These are phyloP conservation scores for Eutrema yunnanense DNA, from an alignment of 345 rosid species.

Conservation along the genomic window DNA sequence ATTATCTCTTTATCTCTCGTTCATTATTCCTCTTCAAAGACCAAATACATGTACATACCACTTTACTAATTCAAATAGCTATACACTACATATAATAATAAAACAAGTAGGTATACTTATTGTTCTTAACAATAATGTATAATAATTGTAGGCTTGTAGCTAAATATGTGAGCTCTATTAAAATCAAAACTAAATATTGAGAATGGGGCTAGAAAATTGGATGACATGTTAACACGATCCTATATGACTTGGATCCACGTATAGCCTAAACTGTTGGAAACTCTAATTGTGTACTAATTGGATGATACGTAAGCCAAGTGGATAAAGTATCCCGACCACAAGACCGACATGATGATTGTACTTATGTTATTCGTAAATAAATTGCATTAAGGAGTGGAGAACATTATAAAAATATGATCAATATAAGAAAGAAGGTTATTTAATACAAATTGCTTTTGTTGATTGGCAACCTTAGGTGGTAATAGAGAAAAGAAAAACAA, in stretches of 20 bases:
- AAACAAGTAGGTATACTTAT: no score
- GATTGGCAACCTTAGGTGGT: no score
- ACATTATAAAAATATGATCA: neutral
- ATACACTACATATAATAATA: no score
- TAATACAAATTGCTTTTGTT: no score
- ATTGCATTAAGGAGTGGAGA: conserved; percentile 4
- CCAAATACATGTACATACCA: no score
- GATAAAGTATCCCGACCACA: conserved; percentile 24
- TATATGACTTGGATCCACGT: conserved; percentile 29
- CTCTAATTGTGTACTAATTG: conserved; percentile 10
- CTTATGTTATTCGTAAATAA: conserved; percentile 3
- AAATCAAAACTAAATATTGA: neutral
- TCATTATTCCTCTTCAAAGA: no score
- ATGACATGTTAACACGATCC: conserved; percentile 13
- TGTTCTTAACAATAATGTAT: no score
- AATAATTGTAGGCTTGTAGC: no score
- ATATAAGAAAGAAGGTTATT: neutral
- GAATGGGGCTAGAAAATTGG: neutral
- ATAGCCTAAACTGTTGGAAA: conserved; percentile 21
- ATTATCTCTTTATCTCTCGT: no score
- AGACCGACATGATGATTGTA: neutral
- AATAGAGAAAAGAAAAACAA: no score
- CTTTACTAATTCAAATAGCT: no score
- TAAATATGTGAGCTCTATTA: neutral
- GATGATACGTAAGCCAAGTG: conserved; percentile 29